Percentiles rank a stretch among this genome's conserved stretches.
phyloP scores from a whole-genome alignment of 306 rosid species.

The Chamaecrista fasciculata region DNA sequence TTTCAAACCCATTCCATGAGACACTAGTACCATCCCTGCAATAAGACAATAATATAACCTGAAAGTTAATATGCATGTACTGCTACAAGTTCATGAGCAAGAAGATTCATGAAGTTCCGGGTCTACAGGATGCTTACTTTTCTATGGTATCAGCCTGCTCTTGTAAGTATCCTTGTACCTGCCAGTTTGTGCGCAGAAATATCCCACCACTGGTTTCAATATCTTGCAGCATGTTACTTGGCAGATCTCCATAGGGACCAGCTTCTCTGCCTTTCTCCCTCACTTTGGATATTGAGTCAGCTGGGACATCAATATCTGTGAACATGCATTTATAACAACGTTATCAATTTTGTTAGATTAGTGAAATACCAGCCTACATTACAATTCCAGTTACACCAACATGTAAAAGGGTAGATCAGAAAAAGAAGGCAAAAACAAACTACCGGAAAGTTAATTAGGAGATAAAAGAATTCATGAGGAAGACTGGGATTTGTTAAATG shows the following conservation, averaged over 20 bases:
- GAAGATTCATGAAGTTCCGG: slow-evolving; percentile 1
- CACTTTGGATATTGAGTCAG: slow-evolving; percentile 50
- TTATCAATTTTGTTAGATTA: no score
- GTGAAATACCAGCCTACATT: no score
- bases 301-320: slow-evolving; percentile 68
- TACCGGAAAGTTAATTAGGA: slow-evolving; percentile 13
- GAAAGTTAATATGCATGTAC: slow-evolving; percentile 27
- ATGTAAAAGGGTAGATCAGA: slow-evolving; percentile 24
- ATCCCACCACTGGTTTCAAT: slow-evolving; percentile 53
- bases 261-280: slow-evolving; percentile 51
- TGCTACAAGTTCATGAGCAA: slow-evolving; percentile 12
- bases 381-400: slow-evolving; percentile 11
- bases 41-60: slow-evolving; percentile 25
- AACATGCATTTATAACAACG: slow-evolving; percentile 19
- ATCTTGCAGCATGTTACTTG: slow-evolving; percentile 46
- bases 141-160: slow-evolving; percentile 90
- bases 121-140: slow-evolving; percentile 47
- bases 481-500: slow-evolving; percentile 22
- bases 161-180: slow-evolving; percentile 89
- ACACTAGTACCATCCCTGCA: slow-evolving; percentile 68
- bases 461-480: slow-evolving; percentile 16
- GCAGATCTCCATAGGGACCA: slow-evolving; percentile 53
- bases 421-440: slow-evolving; percentile 10
- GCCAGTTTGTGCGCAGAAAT: slow-evolving; percentile 84
- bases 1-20: slow-evolving; percentile 75